Base-by-base conservation (phyloP, 108 stramenopile genomes). In the Poteriospumella lacustris region DNA sequence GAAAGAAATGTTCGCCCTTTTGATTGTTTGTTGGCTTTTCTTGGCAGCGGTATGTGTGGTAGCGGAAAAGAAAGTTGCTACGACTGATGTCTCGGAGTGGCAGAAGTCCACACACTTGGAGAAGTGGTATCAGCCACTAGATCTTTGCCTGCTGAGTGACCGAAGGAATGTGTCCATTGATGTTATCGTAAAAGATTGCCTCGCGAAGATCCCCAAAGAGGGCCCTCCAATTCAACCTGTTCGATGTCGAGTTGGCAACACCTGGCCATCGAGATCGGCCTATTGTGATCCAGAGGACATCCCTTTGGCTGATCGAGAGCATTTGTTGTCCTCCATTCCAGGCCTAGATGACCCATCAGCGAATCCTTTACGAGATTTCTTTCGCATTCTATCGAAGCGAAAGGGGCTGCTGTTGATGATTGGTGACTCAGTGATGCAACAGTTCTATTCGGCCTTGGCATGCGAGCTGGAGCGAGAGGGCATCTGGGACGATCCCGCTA, bases 401-500 rank as follows among this genome's bases (percentile, higher is more conserved):
- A 9, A 64, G 5, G 60, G 60, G 3, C 5, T 33, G 12, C 36
- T 64, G 36, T 64, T 64, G 24, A 9, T 64, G 5, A 12, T 64
- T 12, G 60, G 60, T 64, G 60, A 64, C 36, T 64, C 60, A 31
- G 60, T 64, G 36, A 64, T 64, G 60, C 60, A 64, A 33, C 60
- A 64, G 36, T 64, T 64, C 31, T 64, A 31, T 33, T 31, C 15
- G 28, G 60, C 60, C 9, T 31, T 64, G 9, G 60, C 60, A 64
- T 64, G 60, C 36, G 60, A 64, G 36, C 36, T 64, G 36, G 60
- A 64, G 24, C 3, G 60, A 64, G 60, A 64, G 36, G 33, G 36
- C 28, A 24, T 64, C 28, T 64, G 60, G 60, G 36, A 64, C 36
- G 31, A 64, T 64, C 60, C 60, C 28, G 9, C 3, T 24, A 12